These are phyloP conservation scores for Lachnellula hyalina DNA, from an alignment of 2,329 filamentous ascomycete species.

Conservation along the genomic window DNA sequence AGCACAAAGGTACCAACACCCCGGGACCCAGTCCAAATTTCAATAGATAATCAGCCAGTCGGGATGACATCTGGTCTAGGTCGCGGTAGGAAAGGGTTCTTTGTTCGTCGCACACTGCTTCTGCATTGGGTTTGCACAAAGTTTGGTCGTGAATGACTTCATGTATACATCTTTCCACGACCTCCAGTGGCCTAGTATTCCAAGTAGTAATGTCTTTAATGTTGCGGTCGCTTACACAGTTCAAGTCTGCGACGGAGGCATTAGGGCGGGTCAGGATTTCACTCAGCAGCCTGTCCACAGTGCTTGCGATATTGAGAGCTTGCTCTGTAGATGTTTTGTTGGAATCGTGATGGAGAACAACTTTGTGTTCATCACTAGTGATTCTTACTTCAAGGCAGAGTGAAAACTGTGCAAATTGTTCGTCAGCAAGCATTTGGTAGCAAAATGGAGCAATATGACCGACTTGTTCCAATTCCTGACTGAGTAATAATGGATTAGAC, in stretches of 20 bases:
- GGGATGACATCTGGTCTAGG: slow-evolving; percentile 6
- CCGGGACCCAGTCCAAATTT: slow-evolving; percentile 9
- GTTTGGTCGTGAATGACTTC: slow-evolving; percentile 10
- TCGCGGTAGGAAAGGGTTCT: slow-evolving; percentile 10
- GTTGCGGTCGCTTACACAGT: not conserved
- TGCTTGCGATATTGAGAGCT: not conserved
- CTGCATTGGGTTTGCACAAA: not conserved
- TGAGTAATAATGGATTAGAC: not conserved
- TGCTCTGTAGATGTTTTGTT: not conserved
- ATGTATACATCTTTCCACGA: slow-evolving; percentile 12
- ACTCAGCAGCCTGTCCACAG: not conserved
- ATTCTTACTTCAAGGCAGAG: not conserved
- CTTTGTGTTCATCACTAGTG: not conserved
- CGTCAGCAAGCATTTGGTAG: not conserved
- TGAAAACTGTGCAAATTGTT: not conserved
- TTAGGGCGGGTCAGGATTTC: not conserved
- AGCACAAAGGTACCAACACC: slow-evolving; percentile 13
- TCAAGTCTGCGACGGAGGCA: not conserved
- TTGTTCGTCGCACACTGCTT: slow-evolving; percentile 12
- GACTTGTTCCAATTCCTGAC: not conserved
- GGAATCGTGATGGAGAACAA: not conserved
- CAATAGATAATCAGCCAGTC: slow-evolving; percentile 7
- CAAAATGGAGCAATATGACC: not conserved
- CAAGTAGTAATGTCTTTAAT: not conserved
- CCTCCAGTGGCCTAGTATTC: slow-evolving; percentile 6